Evolutionary conservation across 1,284 basidiomycete species (phyloP).

Genomic region (Heliocybe sulcata): DNA sequence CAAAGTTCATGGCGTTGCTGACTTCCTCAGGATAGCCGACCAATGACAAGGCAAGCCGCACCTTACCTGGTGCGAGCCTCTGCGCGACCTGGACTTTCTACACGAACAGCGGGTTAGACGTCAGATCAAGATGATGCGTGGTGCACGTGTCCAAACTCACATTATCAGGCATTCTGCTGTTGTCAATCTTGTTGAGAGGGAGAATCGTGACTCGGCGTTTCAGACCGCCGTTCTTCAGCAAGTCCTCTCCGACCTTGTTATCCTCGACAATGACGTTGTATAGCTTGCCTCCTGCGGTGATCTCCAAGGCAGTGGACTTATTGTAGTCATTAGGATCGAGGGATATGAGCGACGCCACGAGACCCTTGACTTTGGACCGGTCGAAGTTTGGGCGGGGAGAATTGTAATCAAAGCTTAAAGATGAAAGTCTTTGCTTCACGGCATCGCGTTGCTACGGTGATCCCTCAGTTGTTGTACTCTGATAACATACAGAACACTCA

Average conservation of each 20-base stretch:
- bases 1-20: conserved; percentile 85
- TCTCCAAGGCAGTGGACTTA: conserved; percentile 88
- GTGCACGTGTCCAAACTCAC: conserved; percentile 28
- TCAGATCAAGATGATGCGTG: background rate
- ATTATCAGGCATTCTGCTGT: conserved; percentile 56
- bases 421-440: conserved; percentile 62
- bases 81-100: conserved; percentile 78
- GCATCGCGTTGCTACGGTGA: conserved; percentile 58
- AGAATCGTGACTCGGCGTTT: conserved; percentile 92
- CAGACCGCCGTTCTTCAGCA: conserved; percentile 79
- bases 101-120: background rate
- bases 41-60: conserved; percentile 80
- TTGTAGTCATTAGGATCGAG: conserved; percentile 68
- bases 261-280: conserved; percentile 95
- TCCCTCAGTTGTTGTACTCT: background rate
- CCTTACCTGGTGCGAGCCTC: conserved; percentile 77
- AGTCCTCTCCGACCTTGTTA: conserved; percentile 81
- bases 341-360: conserved; percentile 82
- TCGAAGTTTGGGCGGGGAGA: conserved; percentile 83
- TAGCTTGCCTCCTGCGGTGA: conserved; percentile 87
- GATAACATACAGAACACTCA: conserved; percentile 24
- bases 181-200: conserved; percentile 88
- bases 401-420: conserved; percentile 81
- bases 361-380: conserved; percentile 82
- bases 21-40: conserved; percentile 86